These are phyloP conservation scores for Cyathus striatus DNA, from an alignment of 768 basidiomycete species.

Conservation along the genomic window DNA sequence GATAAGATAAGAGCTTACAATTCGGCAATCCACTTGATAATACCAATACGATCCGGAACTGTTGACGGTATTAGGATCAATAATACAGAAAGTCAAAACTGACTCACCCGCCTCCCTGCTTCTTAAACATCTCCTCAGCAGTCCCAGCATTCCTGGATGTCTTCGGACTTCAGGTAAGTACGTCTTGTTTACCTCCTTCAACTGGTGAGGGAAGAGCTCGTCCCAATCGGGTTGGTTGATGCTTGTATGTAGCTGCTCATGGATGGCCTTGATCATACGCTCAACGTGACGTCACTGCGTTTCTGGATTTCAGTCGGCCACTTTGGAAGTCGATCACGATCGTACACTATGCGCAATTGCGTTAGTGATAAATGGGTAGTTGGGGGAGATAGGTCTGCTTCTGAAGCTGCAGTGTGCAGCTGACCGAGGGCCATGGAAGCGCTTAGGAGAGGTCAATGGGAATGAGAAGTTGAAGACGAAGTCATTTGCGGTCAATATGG, in stretches of 20 bases:
- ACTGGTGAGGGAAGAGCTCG: not conserved
- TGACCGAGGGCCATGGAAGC: too few relatives aligned
- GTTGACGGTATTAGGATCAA: slow-evolving; percentile 55
- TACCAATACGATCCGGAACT: slow-evolving; percentile 72
- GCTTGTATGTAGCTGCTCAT: slow-evolving; percentile 3
- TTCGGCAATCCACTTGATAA: slow-evolving; percentile 79
- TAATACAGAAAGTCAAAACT: slow-evolving; percentile 66
- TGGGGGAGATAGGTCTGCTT: too few relatives aligned
- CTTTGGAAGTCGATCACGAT: too few relatives aligned
- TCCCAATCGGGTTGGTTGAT: slow-evolving; percentile 8
- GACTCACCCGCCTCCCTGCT: slow-evolving; percentile 7
- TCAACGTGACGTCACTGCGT: slow-evolving; percentile 6
- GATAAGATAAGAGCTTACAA: slow-evolving; percentile 32
- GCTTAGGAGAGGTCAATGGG: too few relatives aligned
- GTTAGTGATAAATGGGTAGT: too few relatives aligned
- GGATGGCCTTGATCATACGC: slow-evolving; percentile 6
- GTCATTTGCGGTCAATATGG: too few relatives aligned
- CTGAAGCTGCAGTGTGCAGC: too few relatives aligned
- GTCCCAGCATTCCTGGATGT: slow-evolving; percentile 1
- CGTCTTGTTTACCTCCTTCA: slow-evolving; percentile 3
- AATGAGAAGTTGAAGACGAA: too few relatives aligned
- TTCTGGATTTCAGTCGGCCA: too few relatives aligned
- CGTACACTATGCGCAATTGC: too few relatives aligned
- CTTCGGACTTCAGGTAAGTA: too few relatives aligned
- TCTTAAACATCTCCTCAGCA: slow-evolving; percentile 3